Base-by-base conservation (phyloP, 2,329 filamentous ascomycete species). In the Pseudogymnoascus pannorum region DNA sequence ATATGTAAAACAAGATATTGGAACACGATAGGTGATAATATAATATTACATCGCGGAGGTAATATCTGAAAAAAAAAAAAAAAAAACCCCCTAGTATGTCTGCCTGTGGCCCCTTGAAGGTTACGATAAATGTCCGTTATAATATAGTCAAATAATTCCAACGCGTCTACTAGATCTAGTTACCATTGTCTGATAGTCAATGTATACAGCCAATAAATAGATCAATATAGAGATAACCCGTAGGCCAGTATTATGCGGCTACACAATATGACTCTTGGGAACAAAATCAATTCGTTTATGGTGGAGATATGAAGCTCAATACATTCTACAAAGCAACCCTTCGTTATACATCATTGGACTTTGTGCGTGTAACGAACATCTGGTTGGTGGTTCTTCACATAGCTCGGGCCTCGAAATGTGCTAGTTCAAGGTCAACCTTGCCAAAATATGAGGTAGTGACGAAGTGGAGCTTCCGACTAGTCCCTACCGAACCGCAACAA, bases 391-490 rank as follows among this genome's bases (percentile, higher is more conserved):
- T 31, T 20, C 9, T 11, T 54, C 11, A 14, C 16, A 54, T 54
- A 54, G 26, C 16, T 4, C 26, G 12, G 24, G 9, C 14, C n/a
- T 16, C 5, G 5, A 54, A 20, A 7, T 31, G 26, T 31, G n/a
- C 48, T 26, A 31, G 26, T 31, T 26, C 48, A 31, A 31, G 48
- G 48, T 54, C 48, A 26, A 31, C 48, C 48, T 33, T 54, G 26
- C 48, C 48, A 54, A 54, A 33, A 18, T 33, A 31, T 33, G n/a
- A 54, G 26, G 26, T 31, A 54, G 48, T 54, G 48, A 33, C 16
- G 48, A 54, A n/a, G n/a, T 54, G 48, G 29, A 31, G 48, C 48
- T 18, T 31, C 48, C n/a, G 24, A 54, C 48, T 54, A 54, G 48
- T 54, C 26, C 26, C 48, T 26, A 54, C 26, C 26, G 2, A 33